These are phyloP conservation scores for Barnettozyma californica DNA, from an alignment of 805 yeast genomes.

Conservation along the genomic window DNA sequence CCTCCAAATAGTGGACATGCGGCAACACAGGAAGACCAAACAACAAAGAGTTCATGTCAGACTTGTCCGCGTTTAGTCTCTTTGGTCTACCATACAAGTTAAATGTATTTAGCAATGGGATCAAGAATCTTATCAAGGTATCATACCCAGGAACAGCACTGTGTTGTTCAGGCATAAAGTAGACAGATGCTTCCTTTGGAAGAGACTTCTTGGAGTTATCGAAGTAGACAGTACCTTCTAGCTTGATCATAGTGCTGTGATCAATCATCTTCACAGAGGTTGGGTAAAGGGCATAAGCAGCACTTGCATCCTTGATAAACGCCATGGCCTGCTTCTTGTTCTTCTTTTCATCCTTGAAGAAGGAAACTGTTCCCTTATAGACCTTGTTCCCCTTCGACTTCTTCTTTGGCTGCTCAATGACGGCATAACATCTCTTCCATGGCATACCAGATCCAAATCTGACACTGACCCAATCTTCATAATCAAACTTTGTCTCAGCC, in stretches of 20 bases:
- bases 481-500: slow-evolving; percentile 78
- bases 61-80: slow-evolving; percentile 65
- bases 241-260: slow-evolving; percentile 79
- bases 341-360: slow-evolving; percentile 77
- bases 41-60: slow-evolving; percentile 55
- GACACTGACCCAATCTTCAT: slow-evolving; percentile 93
- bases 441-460: slow-evolving; percentile 98
- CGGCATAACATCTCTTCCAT: slow-evolving; percentile 92
- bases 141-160: slow-evolving; percentile 81
- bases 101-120: slow-evolving; percentile 74
- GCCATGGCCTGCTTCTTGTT: slow-evolving; percentile 77
- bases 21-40: slow-evolving; percentile 85
- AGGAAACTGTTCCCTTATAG: slow-evolving; percentile 34
- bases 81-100: slow-evolving; percentile 76
- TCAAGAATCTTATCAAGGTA: slow-evolving; percentile 73
- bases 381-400: slow-evolving; percentile 40
- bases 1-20: slow-evolving; percentile 62
- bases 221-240: slow-evolving; percentile 76
- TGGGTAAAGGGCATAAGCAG: slow-evolving; percentile 90
- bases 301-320: slow-evolving; percentile 58
- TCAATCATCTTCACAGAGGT: slow-evolving; percentile 77
- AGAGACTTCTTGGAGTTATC: slow-evolving; percentile 40
- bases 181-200: slow-evolving; percentile 56
- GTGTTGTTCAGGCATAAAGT: slow-evolving; percentile 79
- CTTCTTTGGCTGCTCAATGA: slow-evolving; percentile 63